Conservation (phyloP, 768 basidiomycete genomes). For the Botryobasidium botryosum region DNA sequence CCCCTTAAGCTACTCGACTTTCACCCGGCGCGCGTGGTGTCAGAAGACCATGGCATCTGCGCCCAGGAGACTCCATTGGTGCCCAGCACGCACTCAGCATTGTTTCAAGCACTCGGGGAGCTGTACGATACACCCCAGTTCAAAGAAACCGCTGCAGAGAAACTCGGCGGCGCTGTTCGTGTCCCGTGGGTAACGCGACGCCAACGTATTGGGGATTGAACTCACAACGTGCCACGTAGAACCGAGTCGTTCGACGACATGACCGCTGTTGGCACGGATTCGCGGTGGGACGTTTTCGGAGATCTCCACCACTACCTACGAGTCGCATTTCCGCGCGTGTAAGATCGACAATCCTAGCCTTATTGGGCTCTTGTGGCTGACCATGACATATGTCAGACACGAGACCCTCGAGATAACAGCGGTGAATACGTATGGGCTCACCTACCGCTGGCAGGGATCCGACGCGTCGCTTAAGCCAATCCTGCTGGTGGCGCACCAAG, state of each 20-base stretch:
- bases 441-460: slow-evolving; percentile 55
- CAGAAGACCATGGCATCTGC: no score
- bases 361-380: not conserved
- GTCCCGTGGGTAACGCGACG: slow-evolving; percentile 16
- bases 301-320: slow-evolving; percentile 39
- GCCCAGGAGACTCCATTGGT: no score
- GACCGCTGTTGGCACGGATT: slow-evolving; percentile 31
- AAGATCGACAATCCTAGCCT: slow-evolving; percentile 10
- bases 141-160: slow-evolving; percentile 26
- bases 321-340: slow-evolving; percentile 46
- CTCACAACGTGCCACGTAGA: slow-evolving; percentile 16
- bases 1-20: no score
- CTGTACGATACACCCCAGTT: slow-evolving; percentile 24
- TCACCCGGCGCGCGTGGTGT: no score
- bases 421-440: slow-evolving; percentile 61
- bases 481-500: slow-evolving; percentile 49
- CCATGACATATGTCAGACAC: slow-evolving; percentile 28
- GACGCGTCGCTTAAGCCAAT: slow-evolving; percentile 48
- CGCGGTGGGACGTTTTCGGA: slow-evolving; percentile 37
- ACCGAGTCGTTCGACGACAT: slow-evolving; percentile 37
- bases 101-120: slow-evolving; percentile 17
- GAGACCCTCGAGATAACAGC: slow-evolving; percentile 39
- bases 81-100: no score
- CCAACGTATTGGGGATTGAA: not conserved
- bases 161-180: slow-evolving; percentile 32